Conservation (phyloP, 495 filamentous ascomycete species). For the Ramalina intermedia region DNA sequence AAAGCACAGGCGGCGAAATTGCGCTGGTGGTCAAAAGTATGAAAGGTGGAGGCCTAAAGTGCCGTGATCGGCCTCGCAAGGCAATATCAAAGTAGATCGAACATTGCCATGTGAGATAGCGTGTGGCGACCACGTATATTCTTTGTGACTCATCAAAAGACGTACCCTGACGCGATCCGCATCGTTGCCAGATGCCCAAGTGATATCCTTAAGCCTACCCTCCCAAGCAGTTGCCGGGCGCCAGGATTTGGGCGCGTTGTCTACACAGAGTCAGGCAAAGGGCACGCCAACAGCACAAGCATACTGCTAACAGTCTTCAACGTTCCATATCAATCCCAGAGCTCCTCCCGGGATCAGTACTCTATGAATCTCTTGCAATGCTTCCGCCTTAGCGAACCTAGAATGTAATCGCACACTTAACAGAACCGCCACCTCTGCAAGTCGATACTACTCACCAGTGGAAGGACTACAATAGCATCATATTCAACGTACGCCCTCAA, state of each 20-base stretch:
- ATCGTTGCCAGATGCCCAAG: slow-evolving; percentile 33
- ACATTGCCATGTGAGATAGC: too few relatives aligned
- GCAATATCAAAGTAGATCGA: too few relatives aligned
- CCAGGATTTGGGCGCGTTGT: slow-evolving; percentile 37
- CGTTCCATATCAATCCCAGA: slow-evolving; percentile 50
- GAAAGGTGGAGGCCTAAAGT: too few relatives aligned
- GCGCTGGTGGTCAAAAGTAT: too few relatives aligned
- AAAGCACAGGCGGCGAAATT: too few relatives aligned
- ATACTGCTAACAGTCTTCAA: slow-evolving; percentile 42
- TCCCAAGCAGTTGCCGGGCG: slow-evolving; percentile 36
- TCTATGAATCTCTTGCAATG: slow-evolving; percentile 44
- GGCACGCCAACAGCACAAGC: neutral
- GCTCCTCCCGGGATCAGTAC: slow-evolving; percentile 34
- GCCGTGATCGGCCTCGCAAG: too few relatives aligned
- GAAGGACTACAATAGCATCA: slow-evolving; percentile 30
- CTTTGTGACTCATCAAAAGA: too few relatives aligned
- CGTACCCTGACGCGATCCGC: slow-evolving; percentile 36
- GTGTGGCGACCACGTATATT: too few relatives aligned
- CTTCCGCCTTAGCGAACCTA: slow-evolving; percentile 45
- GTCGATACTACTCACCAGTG: slow-evolving; percentile 32
- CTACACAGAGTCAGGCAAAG: slow-evolving; percentile 12
- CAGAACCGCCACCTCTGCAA: too few relatives aligned
- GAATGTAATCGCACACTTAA: too few relatives aligned
- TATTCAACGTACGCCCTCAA: neutral
- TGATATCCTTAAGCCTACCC: slow-evolving; percentile 34